Base-by-base conservation (phyloP, 2,329 filamentous ascomycete species). In the Aureobasidium mangrovei region DNA sequence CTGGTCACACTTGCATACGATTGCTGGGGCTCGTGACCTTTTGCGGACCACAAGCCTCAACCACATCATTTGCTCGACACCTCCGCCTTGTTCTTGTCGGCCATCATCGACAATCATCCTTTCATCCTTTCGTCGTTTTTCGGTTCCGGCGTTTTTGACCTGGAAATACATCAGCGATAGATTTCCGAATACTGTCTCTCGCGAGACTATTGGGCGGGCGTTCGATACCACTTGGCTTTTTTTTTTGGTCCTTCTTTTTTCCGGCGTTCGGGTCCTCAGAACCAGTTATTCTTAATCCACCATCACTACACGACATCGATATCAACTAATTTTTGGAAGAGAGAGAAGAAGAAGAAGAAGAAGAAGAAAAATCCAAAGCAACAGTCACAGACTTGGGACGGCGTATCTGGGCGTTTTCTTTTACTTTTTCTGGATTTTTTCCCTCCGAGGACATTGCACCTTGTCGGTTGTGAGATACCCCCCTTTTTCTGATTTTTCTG, bases 1-100 rank as follows among this genome's bases (percentile, higher is more conserved):
- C 38, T 41, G 38, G 49, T 53, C 49, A 53, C 49, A 51, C 47
- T 51, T 28, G 49, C 49, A 51, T 36, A n/a, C 42, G 47, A 51
- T 51, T 38, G 39, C 38, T 24, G 29, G 27, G 44, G 47, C 47
- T 51, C 42, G 47, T 51, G 47, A 51, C 47, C 33, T 29, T 41
- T 41, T 46, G 36, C n/a, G 27, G 32, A 41, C 31, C 38, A 42
- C 38, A 35, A 28, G 38, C 47, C 47, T 42, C 42, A 38, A 51
- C 38, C 10, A 28, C 38, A 41, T 35, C 38, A 40, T 40, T 9
- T 7, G 29, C 44, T 32, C 10, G 12, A 38, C 10, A 29, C 26
- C 10, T 8, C 18, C n/a, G 46, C 46, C 35, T 40, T 40, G 35
- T 8, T 49, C 46, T 12, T 29, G 18, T 27, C 33, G 26, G 38